A percentile compares a stretch with the other conserved stretches of the same genome.
Evolutionary conservation across 805 yeast species (phyloP).

Genomic region (Starmerella stigmatis): DNA sequence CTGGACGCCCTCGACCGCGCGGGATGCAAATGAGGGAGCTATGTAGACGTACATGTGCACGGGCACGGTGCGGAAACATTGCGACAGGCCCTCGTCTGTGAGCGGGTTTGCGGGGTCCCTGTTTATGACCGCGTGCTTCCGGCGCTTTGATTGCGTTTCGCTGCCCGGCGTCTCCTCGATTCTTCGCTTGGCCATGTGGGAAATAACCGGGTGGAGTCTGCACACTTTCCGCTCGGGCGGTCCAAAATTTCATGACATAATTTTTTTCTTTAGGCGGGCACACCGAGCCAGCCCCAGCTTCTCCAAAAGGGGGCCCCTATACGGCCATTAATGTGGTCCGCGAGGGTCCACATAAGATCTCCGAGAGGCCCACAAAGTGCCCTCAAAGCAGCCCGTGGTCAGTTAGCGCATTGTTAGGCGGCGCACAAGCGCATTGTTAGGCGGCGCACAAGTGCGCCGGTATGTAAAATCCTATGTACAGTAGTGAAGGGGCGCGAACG

Average conservation of each 20-base stretch:
- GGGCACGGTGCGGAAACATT: constrained; percentile 56
- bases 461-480: background rate
- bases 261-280: constrained; percentile 11
- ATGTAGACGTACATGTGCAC: constrained; percentile 66
- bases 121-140: constrained; percentile 17
- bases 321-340: no score
- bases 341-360: no score
- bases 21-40: constrained; percentile 66
- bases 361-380: no score
- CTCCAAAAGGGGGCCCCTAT: background rate
- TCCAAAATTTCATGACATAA: constrained; percentile 13
- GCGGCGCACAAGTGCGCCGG: no score
- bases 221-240: background rate
- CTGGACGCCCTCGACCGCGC: constrained; percentile 69
- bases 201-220: background rate
- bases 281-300: background rate
- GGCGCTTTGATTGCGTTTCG: constrained; percentile 12
- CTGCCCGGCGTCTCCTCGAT: constrained; percentile 12
- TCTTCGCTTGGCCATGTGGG: constrained; percentile 21
- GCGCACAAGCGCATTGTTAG: no score
- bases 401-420: no score
- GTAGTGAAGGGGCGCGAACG: background rate
- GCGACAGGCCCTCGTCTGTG: constrained; percentile 33
- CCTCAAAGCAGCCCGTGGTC: no score
- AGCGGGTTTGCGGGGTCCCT: constrained; percentile 23